Evolutionary conservation across 768 basidiomycete species (phyloP).

Genomic region (Trametes cubensis): DNA sequence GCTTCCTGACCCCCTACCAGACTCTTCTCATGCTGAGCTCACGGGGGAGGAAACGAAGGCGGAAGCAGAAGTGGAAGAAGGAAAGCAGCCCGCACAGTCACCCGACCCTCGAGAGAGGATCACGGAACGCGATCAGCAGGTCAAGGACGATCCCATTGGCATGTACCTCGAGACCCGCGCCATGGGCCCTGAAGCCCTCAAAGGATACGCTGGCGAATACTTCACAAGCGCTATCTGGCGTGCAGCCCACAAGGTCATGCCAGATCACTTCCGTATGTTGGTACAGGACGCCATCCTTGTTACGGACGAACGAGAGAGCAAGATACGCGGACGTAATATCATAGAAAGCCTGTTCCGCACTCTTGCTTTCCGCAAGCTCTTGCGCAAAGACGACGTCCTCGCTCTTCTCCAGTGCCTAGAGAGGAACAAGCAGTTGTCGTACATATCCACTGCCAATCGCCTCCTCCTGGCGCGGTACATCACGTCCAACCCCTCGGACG

Average conservation of each 20-base stretch:
- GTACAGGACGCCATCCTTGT: slow-evolving; percentile 16
- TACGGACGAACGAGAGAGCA: neutral
- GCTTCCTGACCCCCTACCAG: too few species aligned
- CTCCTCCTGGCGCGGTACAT: neutral
- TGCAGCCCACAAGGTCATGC: neutral
- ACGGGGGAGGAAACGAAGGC: too few species aligned
- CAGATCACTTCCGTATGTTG: slow-evolving; percentile 10
- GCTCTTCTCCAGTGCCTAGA: slow-evolving; percentile 10
- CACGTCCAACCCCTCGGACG: slow-evolving; percentile 1
- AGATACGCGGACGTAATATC: slow-evolving; percentile 1
- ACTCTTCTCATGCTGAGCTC: too few species aligned
- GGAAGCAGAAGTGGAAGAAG: neutral
- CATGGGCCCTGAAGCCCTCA: neutral
- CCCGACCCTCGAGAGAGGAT: neutral
- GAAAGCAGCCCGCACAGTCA: neutral
- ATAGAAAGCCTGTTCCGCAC: slow-evolving; percentile 9
- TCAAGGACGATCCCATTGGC: slow-evolving; percentile 1
- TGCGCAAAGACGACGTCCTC: slow-evolving; percentile 4
- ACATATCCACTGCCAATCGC: neutral
- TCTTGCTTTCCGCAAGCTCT: neutral
- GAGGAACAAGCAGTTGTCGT: neutral
- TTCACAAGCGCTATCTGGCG: slow-evolving; percentile 5
- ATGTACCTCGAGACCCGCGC: slow-evolving; percentile 7
- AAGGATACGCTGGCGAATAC: neutral
- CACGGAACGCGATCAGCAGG: neutral